Evolutionary conservation across 2,329 filamentous ascomycete genomes (phyloP).

Genomic region (Xylariaceae sp.): DNA sequence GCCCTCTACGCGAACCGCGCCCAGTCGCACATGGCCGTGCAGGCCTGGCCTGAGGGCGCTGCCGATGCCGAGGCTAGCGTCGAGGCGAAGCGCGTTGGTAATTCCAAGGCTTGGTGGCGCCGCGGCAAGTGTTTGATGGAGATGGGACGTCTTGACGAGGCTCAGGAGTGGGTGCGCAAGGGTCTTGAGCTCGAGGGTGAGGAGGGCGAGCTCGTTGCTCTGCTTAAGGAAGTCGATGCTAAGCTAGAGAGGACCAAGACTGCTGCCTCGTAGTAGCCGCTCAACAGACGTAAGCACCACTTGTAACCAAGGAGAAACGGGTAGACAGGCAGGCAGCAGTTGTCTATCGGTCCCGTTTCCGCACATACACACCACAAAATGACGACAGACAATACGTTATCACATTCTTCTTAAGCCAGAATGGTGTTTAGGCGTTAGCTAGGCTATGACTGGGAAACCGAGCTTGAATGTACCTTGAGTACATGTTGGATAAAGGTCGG

Average conservation of each 20-base stretch:
- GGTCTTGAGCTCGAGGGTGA: constrained; percentile 84
- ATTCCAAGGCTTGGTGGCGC: constrained; percentile 95
- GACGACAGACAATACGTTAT: too few species aligned
- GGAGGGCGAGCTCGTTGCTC: constrained; percentile 66
- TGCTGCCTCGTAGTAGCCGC: too few species aligned
- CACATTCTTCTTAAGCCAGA: background rate
- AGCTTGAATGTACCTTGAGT: too few species aligned
- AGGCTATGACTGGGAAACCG: background rate
- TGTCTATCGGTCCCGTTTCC: too few species aligned
- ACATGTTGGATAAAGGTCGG: too few species aligned
- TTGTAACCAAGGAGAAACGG: too few species aligned
- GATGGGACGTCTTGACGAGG: constrained; percentile 89
- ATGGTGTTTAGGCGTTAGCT: constrained; percentile 17
- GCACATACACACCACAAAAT: too few species aligned
- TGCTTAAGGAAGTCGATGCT: constrained; percentile 68
- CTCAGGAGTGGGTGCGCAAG: constrained; percentile 75
- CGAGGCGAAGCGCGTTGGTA: constrained; percentile 84
- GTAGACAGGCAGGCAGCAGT: too few species aligned
- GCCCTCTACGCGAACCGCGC: constrained; percentile 85
- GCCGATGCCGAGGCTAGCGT: constrained; percentile 88
- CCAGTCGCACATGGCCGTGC: constrained; percentile 85
- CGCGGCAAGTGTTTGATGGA: constrained; percentile 84
- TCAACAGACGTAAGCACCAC: too few species aligned
- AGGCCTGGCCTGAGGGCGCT: constrained; percentile 84
- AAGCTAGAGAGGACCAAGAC: constrained; percentile 51